These are phyloP conservation scores for Schizochytrium sp. DNA, from an alignment of 108 stramenopile genomes.

Conservation along the genomic window DNA sequence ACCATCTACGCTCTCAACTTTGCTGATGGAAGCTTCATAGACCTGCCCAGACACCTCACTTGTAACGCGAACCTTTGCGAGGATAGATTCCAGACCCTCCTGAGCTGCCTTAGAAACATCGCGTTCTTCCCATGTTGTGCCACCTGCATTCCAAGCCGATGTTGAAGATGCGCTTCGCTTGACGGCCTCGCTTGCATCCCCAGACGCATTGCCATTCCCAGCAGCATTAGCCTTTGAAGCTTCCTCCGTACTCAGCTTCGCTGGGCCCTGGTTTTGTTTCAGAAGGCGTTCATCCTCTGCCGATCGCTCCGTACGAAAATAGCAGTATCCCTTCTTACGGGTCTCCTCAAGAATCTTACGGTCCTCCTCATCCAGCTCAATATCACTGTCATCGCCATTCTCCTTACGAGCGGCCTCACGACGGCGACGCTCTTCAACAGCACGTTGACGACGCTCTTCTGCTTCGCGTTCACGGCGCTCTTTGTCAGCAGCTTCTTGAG, in stretches of 20 bases:
- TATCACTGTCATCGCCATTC: not conserved
- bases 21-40: not conserved
- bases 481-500: conserved; percentile 13
- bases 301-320: conserved; percentile 47
- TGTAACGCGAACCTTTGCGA: not conserved
- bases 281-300: conserved; percentile 39
- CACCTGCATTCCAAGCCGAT: conserved; percentile 44
- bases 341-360: conserved; percentile 40
- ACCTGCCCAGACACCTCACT: not conserved
- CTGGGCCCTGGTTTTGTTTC: not conserved
- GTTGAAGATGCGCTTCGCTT: conserved; percentile 34
- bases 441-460: conserved; percentile 3
- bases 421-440: not conserved
- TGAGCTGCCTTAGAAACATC: conserved; percentile 33
- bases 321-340: conserved; percentile 58
- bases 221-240: not conserved
- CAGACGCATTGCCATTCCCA: not conserved
- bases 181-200: not conserved
- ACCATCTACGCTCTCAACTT: conserved; percentile 15
- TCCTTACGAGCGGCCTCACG: not conserved
- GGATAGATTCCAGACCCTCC: not conserved
- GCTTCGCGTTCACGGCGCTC: not conserved
- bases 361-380: conserved; percentile 51
- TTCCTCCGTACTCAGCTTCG: not conserved
- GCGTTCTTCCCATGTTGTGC: conserved; percentile 50